Base-by-base conservation (phyloP, 176 grass and related monocot genomes). In the Oryza glaberrima region DNA sequence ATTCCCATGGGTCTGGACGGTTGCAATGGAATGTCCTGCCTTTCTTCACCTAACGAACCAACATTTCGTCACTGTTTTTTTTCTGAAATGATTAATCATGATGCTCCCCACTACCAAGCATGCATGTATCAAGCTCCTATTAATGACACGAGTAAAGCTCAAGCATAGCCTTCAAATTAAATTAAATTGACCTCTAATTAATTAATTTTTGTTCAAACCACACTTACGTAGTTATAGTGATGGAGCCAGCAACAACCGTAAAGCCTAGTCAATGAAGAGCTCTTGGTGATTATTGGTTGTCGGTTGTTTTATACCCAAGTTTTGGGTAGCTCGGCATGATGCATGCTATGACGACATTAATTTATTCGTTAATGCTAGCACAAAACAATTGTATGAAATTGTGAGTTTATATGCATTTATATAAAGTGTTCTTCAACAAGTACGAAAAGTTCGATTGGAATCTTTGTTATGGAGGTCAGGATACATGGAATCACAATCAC, bases 31-130 rank as follows among this genome's bases (percentile, higher is more conserved):
- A 76, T 48, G 87, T 85, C 49, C 63, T 11, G 56, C 25, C 2
- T 34, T 65, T 82, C 49, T 17, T 72, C 23, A 82, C 78, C 83
- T 28, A 77, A 73, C 78, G 8, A 63, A 63, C 58, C 58, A 63
- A 63, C 58, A 63, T 63, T 4, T 63, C 58, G 48, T 77, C 48
- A 52, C 36, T 25, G 38, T 47, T 65, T 66, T 17, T 46, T 47
- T 35, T 28, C 45, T 13, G 35, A 73, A 36, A 85, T 63, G 48
- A 69, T 63, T 63, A 63, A 23, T 63, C 58, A 63, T 63, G 58
- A 23, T 63, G 58, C n/a, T 7, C n/a, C 20, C 19, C 58, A 63
- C 58, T 63, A 63, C 58, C 58, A 23, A 63, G 58, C 58, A 63
- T 63, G 19, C 7, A 63, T 63, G 8, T 4, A 63, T 63, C n/a